Base-by-base conservation (phyloP, 2,329 filamentous ascomycete genomes). In the Neofusicoccum laricinum region DNA sequence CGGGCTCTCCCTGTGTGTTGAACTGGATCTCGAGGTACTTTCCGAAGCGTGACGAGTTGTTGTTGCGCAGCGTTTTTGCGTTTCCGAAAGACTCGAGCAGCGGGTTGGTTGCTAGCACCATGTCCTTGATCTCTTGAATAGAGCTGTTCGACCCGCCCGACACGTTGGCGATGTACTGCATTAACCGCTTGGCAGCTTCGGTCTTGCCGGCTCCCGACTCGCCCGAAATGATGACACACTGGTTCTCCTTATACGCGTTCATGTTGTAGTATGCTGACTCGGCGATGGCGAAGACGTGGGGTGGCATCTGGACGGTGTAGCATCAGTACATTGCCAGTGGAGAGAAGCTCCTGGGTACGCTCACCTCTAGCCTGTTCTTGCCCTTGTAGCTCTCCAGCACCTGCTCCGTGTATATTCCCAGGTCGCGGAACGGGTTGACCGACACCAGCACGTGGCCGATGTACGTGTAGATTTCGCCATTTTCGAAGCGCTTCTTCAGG, bases 401-500 rank as follows among this genome's bases (percentile, higher is more conserved):
- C 73, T 90, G 82, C 70, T 98, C 94, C 77, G 94, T 98, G 81
- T 99, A 99, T 81, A 99, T 98, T 64, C 95, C 95, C 82, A 97
- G 85, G 76, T 99, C 95, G 76, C 92, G 89, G 79, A 99, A 99
- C 40, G 95, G 95, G 79, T 99, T 99, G 78, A 99, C 95, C 43
- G 95, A 98, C 71, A 99, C 95, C 85, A 99, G 80, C 79, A 99
- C 95, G 90, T 98, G 94, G 81, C 95, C 95, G 77, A 99, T 99
- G 79, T 99, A 99, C 75, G 95, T 99, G 82, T 99, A 99, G 77
- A 99, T 99, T 81, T 99, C 94, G 78, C 86, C 90, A 84, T 94
- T 93, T 76, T 98, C 92, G 79, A 99, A 99, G 67, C 95, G 89
- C 83, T 98, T 96, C 85, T 97, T 97, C 78, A 99, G 78, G 78